Percentiles rank a stretch among this genome's conserved stretches.
Conservation (phyloP, 208 protist species). For the Leishmania aethiopica region DNA sequence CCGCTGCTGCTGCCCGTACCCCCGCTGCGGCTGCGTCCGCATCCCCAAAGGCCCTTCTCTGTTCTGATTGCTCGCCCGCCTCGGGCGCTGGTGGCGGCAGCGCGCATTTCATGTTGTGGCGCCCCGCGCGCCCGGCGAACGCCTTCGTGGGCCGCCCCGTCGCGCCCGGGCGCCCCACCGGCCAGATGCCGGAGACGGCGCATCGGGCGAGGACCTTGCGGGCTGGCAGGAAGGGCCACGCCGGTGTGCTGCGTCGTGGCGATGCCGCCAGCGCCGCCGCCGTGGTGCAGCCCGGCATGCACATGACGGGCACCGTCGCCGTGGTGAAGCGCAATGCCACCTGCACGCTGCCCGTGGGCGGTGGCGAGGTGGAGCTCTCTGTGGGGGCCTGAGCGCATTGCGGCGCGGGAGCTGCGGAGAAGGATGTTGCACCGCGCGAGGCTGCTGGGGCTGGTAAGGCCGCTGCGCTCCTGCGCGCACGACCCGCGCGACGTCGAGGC, state of each 20-base stretch:
- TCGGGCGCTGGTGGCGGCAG: no score
- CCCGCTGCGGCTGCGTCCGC: no score
- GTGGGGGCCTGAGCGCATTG: conserved; percentile 17
- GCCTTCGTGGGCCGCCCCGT: no score
- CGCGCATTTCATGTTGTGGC: no score
- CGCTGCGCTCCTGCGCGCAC: conserved; percentile 53
- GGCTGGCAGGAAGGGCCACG: conserved; percentile 2
- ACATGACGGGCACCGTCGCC: conserved; percentile 67
- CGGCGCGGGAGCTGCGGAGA: conserved; percentile 47
- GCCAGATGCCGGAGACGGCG: conserved; percentile 49
- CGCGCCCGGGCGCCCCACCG: conserved; percentile 45
- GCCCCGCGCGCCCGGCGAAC: no score
- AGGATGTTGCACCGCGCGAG: conserved; percentile 60
- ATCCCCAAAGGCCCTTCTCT: no score
- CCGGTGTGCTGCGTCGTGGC: conserved; percentile 17
- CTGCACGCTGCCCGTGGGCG: conserved; percentile 58
- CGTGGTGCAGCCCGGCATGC: conserved; percentile 13
- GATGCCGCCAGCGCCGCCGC: not conserved
- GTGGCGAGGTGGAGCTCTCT: no score
- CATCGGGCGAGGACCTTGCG: conserved; percentile 40
- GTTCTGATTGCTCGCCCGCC: no score
- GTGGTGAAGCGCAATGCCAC: conserved; percentile 81
- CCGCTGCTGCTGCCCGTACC: no score
- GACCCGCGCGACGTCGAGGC: not conserved
- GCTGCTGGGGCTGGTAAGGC: conserved; percentile 67